phyloP scores from a whole-genome alignment of 2,329 filamentous ascomycete genomes.

The Paracoccidioides brasiliensis region DNA sequence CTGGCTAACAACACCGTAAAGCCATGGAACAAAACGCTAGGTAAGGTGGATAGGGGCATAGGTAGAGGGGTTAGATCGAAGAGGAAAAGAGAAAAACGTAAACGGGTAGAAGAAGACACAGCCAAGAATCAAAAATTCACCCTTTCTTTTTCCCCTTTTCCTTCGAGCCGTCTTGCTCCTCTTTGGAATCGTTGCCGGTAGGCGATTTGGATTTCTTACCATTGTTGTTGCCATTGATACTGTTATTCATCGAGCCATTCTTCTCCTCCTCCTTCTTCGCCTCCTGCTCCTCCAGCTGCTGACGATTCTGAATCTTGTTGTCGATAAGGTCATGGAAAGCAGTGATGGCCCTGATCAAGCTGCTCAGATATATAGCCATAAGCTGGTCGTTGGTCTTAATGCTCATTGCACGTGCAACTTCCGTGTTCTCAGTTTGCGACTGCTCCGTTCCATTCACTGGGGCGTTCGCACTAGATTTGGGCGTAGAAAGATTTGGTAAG shows the following conservation, averaged over 20 bases:
- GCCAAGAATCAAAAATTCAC: constrained; percentile 19
- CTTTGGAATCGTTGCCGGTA: constrained; percentile 41
- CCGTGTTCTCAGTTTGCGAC: constrained; percentile 54
- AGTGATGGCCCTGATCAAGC: constrained; percentile 91
- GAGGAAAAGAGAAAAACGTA: not conserved
- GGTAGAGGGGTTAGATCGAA: not conserved
- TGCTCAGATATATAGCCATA: constrained; percentile 95
- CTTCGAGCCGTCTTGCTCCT: constrained; percentile 43
- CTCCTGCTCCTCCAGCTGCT: constrained; percentile 93
- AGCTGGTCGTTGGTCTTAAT: constrained; percentile 99
- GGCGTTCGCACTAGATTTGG: constrained; percentile 42
- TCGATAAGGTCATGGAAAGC: constrained; percentile 98
- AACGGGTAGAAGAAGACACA: not conserved
- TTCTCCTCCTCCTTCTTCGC: constrained; percentile 55
- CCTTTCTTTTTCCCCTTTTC: constrained; percentile 47
- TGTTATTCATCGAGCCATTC: constrained; percentile 16
- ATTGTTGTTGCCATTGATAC: constrained; percentile 29
- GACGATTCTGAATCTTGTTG: constrained; percentile 98
- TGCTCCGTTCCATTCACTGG: constrained; percentile 46
- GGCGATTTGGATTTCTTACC: constrained; percentile 41
- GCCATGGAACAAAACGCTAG: not conserved
- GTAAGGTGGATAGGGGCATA: not conserved
- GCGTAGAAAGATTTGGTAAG: constrained; percentile 84
- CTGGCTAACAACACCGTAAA: not conserved
- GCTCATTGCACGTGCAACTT: constrained; percentile 92